Percentiles rank a stretch among this genome's conserved stretches.
phyloP scores from a whole-genome alignment of 257 asterid species.

The Lycium ferocissimum region DNA sequence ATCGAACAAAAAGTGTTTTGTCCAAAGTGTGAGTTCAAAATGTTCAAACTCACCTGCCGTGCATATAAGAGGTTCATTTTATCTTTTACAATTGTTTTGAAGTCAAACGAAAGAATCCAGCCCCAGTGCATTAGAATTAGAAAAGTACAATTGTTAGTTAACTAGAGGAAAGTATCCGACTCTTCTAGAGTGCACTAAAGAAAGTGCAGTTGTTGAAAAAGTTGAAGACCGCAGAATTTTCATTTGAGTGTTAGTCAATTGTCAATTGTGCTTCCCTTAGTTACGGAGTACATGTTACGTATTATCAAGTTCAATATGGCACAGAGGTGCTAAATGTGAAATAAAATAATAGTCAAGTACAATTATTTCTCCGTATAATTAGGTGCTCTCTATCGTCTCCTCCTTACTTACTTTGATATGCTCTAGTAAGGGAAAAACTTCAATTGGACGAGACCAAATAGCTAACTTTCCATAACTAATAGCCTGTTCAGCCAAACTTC shows the following conservation, averaged over 20 bases:
- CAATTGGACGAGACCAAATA: background rate
- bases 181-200: background rate
- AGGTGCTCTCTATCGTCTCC: background rate
- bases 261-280: background rate
- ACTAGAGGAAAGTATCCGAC: background rate
- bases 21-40: background rate
- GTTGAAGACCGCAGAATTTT: background rate
- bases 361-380: background rate
- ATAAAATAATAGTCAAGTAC: background rate
- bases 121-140: too few species aligned
- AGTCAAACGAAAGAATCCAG: background rate
- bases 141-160: too few species aligned
- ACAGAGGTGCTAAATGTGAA: too few species aligned
- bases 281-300: background rate
- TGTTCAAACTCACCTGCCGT: too few species aligned
- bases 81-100: too few species aligned
- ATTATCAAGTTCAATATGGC: too few species aligned
- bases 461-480: background rate
- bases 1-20: background rate
- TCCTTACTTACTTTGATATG: background rate
- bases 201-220: background rate
- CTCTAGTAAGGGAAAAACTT: too few species aligned
- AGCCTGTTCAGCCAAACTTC: too few species aligned
- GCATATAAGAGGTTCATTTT: background rate
- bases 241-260: background rate